Base-by-base conservation (phyloP, 1,139 yeast species). In the Chernovozyma sophiae-reginae region DNA sequence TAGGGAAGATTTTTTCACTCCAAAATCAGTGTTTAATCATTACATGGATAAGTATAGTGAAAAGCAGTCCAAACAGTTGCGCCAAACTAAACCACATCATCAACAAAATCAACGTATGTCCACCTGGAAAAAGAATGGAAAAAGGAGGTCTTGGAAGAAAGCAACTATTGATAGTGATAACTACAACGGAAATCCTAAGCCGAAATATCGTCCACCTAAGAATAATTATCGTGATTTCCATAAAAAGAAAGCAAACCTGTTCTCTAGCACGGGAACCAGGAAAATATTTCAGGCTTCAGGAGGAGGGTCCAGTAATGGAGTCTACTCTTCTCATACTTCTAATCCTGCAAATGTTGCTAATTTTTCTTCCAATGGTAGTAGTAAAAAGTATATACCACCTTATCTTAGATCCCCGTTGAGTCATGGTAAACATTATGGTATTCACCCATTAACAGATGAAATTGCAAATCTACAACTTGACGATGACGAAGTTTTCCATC, bases 1-100 rank as follows among this genome's bases (percentile, higher is more conserved):
- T 48, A 69, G 90, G 41, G 83, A 79, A 46, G 90, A 83, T 52
- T 81, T 73, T 47, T 83, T 82, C 52, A 83, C 94, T 2, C 94
- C 94, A 2, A 84, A 82, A 42, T 79, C 89, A 19, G 83, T 79
- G 4, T 76, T 79, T 48, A 77, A 76, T 44, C 82, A 79, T 48
- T 82, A 81, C 52, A 74, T 82, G 82, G 86, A 78, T 47, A 82
- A 81, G 47, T 79, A 79, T 44, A 77, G 79, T 28, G 79, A 43
- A 55, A 62, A 45, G 49, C 32, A 38, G 25, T 35, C 43, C 26
- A 30, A 33, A 31, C 43, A 17, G 28, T 6, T 13, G 28, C 32
- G 32, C 28, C 32, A 23, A 30, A 13, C 30, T 17, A 24, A 20
- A 15, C 25, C 13, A 22, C 16, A 37, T 24, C 45, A 43, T 13